Evolutionary conservation across 164 flowering plant species (phyloP).

Genomic region (Hamamelis virginiana): DNA sequence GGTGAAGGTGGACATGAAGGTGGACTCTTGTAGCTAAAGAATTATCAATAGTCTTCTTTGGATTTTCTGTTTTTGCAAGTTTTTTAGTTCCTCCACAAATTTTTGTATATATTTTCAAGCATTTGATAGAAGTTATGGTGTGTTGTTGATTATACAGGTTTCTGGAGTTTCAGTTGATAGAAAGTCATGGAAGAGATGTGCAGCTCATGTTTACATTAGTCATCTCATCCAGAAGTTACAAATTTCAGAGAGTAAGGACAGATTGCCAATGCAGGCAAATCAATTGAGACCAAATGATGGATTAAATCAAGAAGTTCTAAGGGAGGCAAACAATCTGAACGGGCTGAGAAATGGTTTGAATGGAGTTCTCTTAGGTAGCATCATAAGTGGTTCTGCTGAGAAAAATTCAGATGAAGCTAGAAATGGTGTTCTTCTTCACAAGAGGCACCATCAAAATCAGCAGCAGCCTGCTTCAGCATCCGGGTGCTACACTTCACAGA

Average conservation of each 20-base stretch:
- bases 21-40: neutral
- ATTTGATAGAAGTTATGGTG: neutral
- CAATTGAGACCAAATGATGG: constrained; percentile 26
- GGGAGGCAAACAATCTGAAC: constrained; percentile 5
- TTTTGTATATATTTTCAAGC: neutral
- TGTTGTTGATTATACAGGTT: constrained; percentile 28
- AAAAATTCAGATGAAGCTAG: constrained; percentile 28
- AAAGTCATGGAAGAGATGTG: constrained; percentile 52
- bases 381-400: constrained; percentile 7
- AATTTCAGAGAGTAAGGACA: constrained; percentile 27
- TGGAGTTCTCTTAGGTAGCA: constrained; percentile 10
- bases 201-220: constrained; percentile 57
- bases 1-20: constrained; percentile 27
- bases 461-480: constrained; percentile 19
- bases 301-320: constrained; percentile 17
- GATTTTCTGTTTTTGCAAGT: neutral
- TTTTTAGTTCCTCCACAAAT: no score
- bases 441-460: constrained; percentile 27
- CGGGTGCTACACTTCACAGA: constrained; percentile 18
- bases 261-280: constrained; percentile 8
- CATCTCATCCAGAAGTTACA: constrained; percentile 43
- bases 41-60: neutral
- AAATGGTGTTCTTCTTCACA: constrained; percentile 23
- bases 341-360: constrained; percentile 8
- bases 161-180: constrained; percentile 15